phyloP scores from a whole-genome alignment of 1,284 basidiomycete genomes.

The Puccinia horiana region DNA sequence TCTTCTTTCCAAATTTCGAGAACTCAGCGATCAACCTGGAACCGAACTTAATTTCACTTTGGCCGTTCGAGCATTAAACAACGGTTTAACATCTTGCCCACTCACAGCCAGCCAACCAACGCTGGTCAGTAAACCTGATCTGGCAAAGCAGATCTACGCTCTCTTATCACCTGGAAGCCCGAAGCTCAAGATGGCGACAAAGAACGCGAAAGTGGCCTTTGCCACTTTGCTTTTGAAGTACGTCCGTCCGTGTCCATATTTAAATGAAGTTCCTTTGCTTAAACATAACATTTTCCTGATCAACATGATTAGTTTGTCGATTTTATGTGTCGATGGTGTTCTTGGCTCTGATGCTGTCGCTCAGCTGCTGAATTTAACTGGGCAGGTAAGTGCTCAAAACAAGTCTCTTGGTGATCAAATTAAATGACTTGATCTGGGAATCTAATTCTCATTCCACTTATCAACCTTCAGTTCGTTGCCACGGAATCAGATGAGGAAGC shows the following conservation, averaged over 20 bases:
- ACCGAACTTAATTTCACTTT: constrained; percentile 34
- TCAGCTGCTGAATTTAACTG: not conserved
- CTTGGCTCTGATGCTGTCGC: not conserved
- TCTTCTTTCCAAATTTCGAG: constrained; percentile 16
- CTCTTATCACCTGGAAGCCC: not conserved
- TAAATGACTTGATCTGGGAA: not conserved
- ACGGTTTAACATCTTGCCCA: constrained; percentile 28
- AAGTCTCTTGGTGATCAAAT: not conserved
- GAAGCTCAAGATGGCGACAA: constrained; percentile 8
- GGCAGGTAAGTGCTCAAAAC: not conserved
- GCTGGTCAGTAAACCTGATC: constrained; percentile 23
- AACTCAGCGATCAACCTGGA: not conserved
- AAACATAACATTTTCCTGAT: not conserved
- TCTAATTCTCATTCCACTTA: not conserved
- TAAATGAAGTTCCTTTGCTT: not conserved
- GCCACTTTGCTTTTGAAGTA: constrained; percentile 45
- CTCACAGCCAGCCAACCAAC: not conserved
- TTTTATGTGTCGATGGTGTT: constrained; percentile 9
- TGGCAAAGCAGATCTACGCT: constrained; percentile 17
- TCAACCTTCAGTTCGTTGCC: not conserved
- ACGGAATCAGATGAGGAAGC: constrained; percentile 37
- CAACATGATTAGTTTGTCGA: constrained; percentile 3
- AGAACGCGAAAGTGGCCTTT: constrained; percentile 40
- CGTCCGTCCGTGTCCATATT: not conserved
- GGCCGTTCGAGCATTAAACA: constrained; percentile 37